A percentile compares a stretch with the other conserved stretches of the same genome.
Evolutionary conservation across 2,329 filamentous ascomycete species (phyloP).

Genomic region (Cordyceps tenuipes): DNA sequence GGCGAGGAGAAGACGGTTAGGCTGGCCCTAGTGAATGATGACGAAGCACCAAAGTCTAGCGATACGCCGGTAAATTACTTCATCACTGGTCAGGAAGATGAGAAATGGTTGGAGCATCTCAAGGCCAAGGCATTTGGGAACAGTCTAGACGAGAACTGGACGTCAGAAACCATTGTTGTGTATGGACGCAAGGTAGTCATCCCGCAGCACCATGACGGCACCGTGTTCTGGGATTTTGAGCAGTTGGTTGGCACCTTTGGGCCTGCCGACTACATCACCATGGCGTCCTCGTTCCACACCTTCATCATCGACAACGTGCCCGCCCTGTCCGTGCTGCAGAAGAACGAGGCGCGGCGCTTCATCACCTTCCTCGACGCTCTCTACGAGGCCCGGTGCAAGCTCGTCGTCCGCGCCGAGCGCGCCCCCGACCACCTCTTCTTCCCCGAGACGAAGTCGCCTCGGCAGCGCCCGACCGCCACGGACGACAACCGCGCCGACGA

Average conservation of each 20-base stretch:
- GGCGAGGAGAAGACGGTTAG: not conserved
- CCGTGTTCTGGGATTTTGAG: constrained; percentile 58
- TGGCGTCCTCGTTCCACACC: constrained; percentile 73
- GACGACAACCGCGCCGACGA: not conserved
- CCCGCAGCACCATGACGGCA: constrained; percentile 47
- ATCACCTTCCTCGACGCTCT: constrained; percentile 74
- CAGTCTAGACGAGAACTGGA: constrained; percentile 28
- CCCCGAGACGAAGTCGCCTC: constrained; percentile 40
- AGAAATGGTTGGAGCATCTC: constrained; percentile 21
- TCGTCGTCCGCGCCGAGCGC: constrained; percentile 58
- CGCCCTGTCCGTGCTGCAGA: constrained; percentile 56
- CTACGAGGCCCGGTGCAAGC: constrained; percentile 73
- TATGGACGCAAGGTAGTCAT: constrained; percentile 59
- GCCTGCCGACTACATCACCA: constrained; percentile 73
- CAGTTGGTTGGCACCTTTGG: constrained; percentile 62
- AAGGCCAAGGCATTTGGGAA: constrained; percentile 19
- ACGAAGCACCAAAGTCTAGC: constrained; percentile 16
- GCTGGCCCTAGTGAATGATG: not conserved
- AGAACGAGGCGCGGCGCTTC: constrained; percentile 73
- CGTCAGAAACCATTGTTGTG: constrained; percentile 35
- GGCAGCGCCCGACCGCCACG: not conserved
- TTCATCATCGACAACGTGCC: constrained; percentile 66
- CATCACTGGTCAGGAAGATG: constrained; percentile 20
- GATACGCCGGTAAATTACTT: constrained; percentile 24
- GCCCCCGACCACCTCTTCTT: constrained; percentile 73